These are phyloP conservation scores for Gymnopus androsaceus DNA, from an alignment of 1,284 basidiomycete genomes.

Conservation along the genomic window DNA sequence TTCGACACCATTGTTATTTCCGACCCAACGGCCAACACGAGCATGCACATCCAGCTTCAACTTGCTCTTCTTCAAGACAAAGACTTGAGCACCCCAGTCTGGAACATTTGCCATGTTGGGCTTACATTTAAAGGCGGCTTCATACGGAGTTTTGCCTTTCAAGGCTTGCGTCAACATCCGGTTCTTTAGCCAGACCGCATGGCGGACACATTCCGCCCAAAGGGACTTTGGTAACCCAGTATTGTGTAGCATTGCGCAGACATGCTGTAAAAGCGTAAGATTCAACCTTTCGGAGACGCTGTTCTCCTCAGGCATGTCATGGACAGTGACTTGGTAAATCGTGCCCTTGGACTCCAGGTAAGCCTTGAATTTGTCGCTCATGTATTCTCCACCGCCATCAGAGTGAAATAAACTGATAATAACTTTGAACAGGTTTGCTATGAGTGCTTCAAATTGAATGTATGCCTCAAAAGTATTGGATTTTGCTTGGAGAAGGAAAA, in stretches of 20 bases:
- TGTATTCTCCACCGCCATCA: constrained; percentile 30
- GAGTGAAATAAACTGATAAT: constrained; percentile 21
- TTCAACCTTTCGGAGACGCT: constrained; percentile 33
- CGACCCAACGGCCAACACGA: too few species aligned
- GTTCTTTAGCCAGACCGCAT: constrained; percentile 30
- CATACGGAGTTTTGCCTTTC: constrained; percentile 23
- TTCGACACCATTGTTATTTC: too few species aligned
- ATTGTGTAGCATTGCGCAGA: constrained; percentile 21
- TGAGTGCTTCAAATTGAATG: constrained; percentile 16
- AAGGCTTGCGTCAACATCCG: constrained; percentile 24
- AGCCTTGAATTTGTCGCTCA: constrained; percentile 21
- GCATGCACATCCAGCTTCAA: too few species aligned
- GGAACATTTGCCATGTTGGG: too few species aligned
- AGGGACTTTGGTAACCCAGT: constrained; percentile 20
- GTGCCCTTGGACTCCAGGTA: constrained; percentile 26
- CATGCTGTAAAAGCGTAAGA: constrained; percentile 24
- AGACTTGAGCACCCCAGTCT: too few species aligned
- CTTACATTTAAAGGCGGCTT: constrained; percentile 16
- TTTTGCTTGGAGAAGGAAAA: constrained; percentile 26
- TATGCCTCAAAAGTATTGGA: constrained; percentile 21
- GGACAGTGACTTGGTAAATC: constrained; percentile 25
- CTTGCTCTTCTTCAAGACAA: too few species aligned
- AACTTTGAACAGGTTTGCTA: constrained; percentile 13
- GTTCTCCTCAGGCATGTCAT: constrained; percentile 35
- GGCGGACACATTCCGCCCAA: constrained; percentile 25